phyloP scores from a whole-genome alignment of 164 flowering plant species.

The Paratinospora sagittata region DNA sequence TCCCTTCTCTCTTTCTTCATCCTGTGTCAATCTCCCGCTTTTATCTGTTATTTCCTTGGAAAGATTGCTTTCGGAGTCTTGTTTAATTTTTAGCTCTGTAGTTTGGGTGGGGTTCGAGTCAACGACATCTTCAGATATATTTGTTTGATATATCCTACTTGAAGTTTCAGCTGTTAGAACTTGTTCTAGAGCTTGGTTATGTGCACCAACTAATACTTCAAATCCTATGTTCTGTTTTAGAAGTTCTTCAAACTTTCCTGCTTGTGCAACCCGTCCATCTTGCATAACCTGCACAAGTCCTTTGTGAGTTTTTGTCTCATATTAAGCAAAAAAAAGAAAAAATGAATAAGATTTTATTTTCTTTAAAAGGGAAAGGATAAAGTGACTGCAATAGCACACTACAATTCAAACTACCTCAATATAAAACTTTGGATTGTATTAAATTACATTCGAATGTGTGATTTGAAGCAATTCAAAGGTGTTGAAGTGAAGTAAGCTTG shows the following conservation, averaged over 20 bases:
- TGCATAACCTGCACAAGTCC: constrained; percentile 79
- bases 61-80: constrained; percentile 51
- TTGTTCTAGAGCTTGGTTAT: constrained; percentile 71
- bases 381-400: too few relatives aligned
- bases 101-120: constrained; percentile 26
- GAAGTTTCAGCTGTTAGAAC: constrained; percentile 53
- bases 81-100: constrained; percentile 31
- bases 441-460: too few relatives aligned
- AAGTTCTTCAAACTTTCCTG: constrained; percentile 77
- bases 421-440: too few relatives aligned
- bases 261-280: constrained; percentile 77
- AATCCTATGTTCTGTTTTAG: constrained; percentile 70
- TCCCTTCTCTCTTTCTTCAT: constrained; percentile 90
- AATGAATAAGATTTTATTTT: not conserved
- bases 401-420: too few relatives aligned
- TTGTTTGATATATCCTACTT: constrained; percentile 30
- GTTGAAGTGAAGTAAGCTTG: too few relatives aligned
- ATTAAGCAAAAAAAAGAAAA: not conserved
- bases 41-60: constrained; percentile 51
- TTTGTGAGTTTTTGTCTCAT: constrained; percentile 10
- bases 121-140: constrained; percentile 20
- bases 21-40: constrained; percentile 62
- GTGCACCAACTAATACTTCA: constrained; percentile 89
- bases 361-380: too few relatives aligned
- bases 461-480: too few relatives aligned